phyloP scores from a whole-genome alignment of 2,329 filamentous ascomycete species.

The Didymella arachidicola region DNA sequence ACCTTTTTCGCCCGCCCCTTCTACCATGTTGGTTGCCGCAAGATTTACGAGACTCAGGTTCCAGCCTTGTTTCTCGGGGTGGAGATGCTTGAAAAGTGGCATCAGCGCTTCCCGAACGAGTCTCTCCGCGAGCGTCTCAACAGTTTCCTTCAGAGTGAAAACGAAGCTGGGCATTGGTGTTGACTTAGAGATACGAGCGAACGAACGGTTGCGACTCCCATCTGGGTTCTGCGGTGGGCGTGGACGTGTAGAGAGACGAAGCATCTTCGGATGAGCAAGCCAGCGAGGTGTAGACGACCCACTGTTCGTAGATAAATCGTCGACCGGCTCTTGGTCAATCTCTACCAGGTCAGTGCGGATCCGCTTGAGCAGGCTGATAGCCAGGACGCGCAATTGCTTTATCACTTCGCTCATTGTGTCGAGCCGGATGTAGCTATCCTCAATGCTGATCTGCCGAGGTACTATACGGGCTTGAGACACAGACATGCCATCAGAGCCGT shows the following conservation, averaged over 20 bases:
- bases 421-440: constrained; percentile 84
- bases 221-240: constrained; percentile 61
- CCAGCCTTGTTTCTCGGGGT: constrained; percentile 74
- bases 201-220: constrained; percentile 64
- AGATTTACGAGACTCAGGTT: constrained; percentile 86
- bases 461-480: constrained; percentile 75
- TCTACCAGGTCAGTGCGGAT: constrained; percentile 80
- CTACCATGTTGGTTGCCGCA: constrained; percentile 83
- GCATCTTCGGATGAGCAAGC: constrained; percentile 80
- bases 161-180: constrained; percentile 75
- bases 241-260: constrained; percentile 81
- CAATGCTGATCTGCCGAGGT: constrained; percentile 90
- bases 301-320: neutral
- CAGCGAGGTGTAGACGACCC: constrained; percentile 59
- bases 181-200: constrained; percentile 78
- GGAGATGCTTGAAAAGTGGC: constrained; percentile 76
- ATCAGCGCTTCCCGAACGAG: constrained; percentile 74
- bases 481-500: constrained; percentile 79
- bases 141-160: constrained; percentile 67
- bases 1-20: constrained; percentile 55
- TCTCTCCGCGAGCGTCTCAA: constrained; percentile 69
- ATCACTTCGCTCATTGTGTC: constrained; percentile 69
- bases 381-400: constrained; percentile 73
- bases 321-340: constrained; percentile 48
- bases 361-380: constrained; percentile 74